Conservation (phyloP, 495 filamentous ascomycete genomes). For the Penicillium silybi region DNA sequence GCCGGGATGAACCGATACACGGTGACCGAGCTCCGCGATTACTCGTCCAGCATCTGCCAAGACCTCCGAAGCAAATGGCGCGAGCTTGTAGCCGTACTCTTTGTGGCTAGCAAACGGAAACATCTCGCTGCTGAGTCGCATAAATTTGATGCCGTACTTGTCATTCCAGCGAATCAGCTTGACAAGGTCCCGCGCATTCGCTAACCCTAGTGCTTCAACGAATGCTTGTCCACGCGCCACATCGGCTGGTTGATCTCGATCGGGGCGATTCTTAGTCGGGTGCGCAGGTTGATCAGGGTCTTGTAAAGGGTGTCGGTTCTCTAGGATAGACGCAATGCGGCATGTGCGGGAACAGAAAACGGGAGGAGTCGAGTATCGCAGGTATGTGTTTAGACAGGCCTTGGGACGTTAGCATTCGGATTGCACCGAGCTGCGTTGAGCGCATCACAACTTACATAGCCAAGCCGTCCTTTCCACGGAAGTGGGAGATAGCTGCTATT, state of each 20-base stretch:
- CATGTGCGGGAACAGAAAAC: conserved; percentile 91
- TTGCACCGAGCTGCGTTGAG: not conserved
- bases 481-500: conserved; percentile 84
- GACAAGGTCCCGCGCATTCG: conserved; percentile 76
- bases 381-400: conserved; percentile 91
- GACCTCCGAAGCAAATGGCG: conserved; percentile 77
- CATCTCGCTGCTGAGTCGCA: conserved; percentile 92
- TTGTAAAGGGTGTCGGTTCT: conserved; percentile 76
- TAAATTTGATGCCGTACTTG: conserved; percentile 85
- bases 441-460: conserved; percentile 64
- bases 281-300: conserved; percentile 75
- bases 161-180: conserved; percentile 95
- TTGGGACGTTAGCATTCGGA: conserved; percentile 29
- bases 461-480: conserved; percentile 89
- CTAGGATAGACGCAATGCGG: conserved; percentile 84
- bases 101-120: conserved; percentile 91
- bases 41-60: conserved; percentile 74
- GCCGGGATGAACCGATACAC: conserved; percentile 87
- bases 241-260: conserved; percentile 62
- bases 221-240: conserved; percentile 61
- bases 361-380: conserved; percentile 77
- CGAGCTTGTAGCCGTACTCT: conserved; percentile 83
- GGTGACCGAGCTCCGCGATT: conserved; percentile 75
- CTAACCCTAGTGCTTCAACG: conserved; percentile 72
- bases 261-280: conserved; percentile 75